A percentile compares a stretch with the other conserved stretches of the same genome.
Conservation (phyloP, 345 rosid genomes). For the Rhodomyrtus tomentosa region DNA sequence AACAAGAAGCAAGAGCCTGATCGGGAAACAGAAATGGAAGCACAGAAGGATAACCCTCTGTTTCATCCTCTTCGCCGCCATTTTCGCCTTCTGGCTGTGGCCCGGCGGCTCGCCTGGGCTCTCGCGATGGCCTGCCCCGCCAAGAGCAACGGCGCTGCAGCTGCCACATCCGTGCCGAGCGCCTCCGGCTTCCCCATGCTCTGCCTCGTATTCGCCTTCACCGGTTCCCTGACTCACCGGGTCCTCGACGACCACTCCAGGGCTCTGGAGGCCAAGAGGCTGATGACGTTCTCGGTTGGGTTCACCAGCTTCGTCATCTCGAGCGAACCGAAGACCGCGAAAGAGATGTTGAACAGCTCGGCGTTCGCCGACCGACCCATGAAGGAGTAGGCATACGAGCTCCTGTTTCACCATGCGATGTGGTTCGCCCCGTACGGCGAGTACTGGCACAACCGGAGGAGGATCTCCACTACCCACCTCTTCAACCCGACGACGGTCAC, state of each 20-base stretch:
- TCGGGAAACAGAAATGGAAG: too few relatives aligned
- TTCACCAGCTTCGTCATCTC: conserved; percentile 58
- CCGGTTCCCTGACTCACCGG: conserved; percentile 40
- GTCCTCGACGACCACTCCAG: conserved; percentile 32
- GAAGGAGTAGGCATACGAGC: conserved; percentile 81
- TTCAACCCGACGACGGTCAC: conserved; percentile 62
- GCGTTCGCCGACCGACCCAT: conserved; percentile 80
- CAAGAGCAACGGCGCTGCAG: not conserved
- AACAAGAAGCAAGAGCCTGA: too few relatives aligned
- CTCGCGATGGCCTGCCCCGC: conserved; percentile 7
- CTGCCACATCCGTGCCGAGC: conserved; percentile 32
- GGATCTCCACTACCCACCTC: conserved; percentile 66
- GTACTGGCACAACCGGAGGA: conserved; percentile 80
- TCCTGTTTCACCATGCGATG: conserved; percentile 73
- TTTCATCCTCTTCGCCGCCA: conserved; percentile 13
- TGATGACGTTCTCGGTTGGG: conserved; percentile 85
- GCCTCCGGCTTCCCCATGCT: conserved; percentile 53
- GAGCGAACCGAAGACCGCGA: conserved; percentile 63
- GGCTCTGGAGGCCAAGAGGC: conserved; percentile 18
- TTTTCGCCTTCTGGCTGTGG: conserved; percentile 24
- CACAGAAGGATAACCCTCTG: too few relatives aligned
- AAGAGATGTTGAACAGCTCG: conserved; percentile 59
- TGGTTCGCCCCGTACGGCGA: conserved; percentile 81
- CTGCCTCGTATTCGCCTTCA: conserved; percentile 32
- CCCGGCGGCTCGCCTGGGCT: conserved; percentile 78